These are phyloP conservation scores for Fraxinus baroniana DNA, from an alignment of 305 asterid species.

Conservation along the genomic window DNA sequence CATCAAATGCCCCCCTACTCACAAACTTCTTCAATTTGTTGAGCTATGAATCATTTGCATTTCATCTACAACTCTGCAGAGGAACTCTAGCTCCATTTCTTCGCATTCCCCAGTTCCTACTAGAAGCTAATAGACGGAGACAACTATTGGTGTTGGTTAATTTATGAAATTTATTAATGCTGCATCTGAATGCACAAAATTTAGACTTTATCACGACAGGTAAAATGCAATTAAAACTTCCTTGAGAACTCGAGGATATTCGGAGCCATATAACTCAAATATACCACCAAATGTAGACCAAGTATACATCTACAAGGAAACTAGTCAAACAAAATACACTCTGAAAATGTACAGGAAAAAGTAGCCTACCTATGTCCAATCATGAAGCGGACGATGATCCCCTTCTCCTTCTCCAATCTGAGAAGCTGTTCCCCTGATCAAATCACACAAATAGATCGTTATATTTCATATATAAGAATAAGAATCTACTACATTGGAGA, in stretches of 20 bases:
- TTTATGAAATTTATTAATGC: not conserved
- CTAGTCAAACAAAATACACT: not conserved
- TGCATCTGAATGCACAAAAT: not conserved
- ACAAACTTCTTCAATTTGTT: not conserved
- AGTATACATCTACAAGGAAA: not conserved
- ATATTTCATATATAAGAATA: not conserved
- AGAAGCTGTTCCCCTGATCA: conserved; percentile 40
- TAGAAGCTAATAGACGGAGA: not conserved
- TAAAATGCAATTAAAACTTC: not conserved
- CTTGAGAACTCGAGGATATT: not conserved
- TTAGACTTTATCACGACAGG: not conserved
- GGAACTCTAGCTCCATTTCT: not conserved
- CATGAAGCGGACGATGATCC: conserved; percentile 48
- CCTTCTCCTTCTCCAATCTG: conserved; percentile 44
- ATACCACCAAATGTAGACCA: not conserved
- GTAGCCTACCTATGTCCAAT: conserved; percentile 45
- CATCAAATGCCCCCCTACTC: not conserved
- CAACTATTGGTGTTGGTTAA: not conserved
- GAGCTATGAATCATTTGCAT: not conserved
- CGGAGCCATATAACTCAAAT: not conserved
- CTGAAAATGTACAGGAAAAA: not conserved
- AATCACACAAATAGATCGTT: conserved; percentile 1
- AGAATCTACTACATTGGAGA: not conserved
- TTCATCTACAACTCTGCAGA: not conserved
- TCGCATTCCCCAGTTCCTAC: not conserved